These are phyloP conservation scores for Breviolum minutum DNA, from an alignment of 73 alveolate species.

Conservation along the genomic window DNA sequence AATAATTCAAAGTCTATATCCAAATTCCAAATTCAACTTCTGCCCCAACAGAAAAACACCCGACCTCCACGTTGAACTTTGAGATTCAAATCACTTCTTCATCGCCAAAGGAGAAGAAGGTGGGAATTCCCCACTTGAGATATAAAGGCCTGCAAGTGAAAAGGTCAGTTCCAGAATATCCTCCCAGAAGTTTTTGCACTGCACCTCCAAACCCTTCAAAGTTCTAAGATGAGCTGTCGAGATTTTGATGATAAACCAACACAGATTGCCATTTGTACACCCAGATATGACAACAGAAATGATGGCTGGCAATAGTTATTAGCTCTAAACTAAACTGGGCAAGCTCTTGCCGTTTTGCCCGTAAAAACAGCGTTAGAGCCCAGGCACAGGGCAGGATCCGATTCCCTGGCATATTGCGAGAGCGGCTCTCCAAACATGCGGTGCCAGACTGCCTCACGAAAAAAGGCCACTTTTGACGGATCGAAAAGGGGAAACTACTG, in stretches of 20 bases:
- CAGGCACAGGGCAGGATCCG: conserved; percentile 57
- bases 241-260: too few relatives aligned
- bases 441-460: conserved; percentile 75
- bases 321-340: too few relatives aligned
- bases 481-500: not conserved
- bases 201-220: too few relatives aligned
- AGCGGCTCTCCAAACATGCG: conserved; percentile 87
- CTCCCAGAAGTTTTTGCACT: too few relatives aligned
- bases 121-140: conserved; percentile 78
- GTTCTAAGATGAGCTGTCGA: too few relatives aligned
- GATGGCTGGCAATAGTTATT: too few relatives aligned
- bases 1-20: too few relatives aligned
- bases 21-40: too few relatives aligned
- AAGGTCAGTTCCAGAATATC: not conserved
- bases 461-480: not conserved
- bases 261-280: too few relatives aligned
- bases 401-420: conserved; percentile 53
- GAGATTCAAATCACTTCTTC: conserved; percentile 71
- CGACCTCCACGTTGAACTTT: too few relatives aligned
- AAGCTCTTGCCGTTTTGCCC: not conserved
- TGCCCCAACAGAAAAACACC: too few relatives aligned
- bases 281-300: too few relatives aligned
- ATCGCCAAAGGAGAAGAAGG: conserved; percentile 81
- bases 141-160: conserved; percentile 37
- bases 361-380: not conserved